Base-by-base conservation (phyloP, 139 green algal genomes). In the Tetradesmus lagerheimii region DNA sequence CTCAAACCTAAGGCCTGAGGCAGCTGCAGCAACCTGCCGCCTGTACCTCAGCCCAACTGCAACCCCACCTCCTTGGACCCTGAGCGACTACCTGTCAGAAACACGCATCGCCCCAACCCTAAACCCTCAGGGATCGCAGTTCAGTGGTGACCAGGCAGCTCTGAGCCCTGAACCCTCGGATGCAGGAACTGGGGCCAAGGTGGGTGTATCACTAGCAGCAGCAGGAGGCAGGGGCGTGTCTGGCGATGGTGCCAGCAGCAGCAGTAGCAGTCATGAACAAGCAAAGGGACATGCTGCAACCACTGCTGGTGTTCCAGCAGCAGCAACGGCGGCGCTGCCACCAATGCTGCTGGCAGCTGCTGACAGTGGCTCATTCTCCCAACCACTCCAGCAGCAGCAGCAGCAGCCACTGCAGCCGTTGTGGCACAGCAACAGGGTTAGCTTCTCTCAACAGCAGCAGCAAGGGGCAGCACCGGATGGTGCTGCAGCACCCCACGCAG, bases 191-290 rank as follows among this genome's bases (percentile, higher is more conserved):
- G 83, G 35, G 5, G 53, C 35, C 31, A 29, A 47, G 15, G 47
- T n/a, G 57, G n/a, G n/a, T 74, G 80, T 20, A 9, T n/a, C 50
- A 62, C 45, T 14, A 16, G 83, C 62, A 66, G 23, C 38, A 23
- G 29, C 66, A 43, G n/a, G 34, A 43, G 1, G 27, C 64, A 80
- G 37, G 23, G 66, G 82, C 1, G 35, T 8, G 35, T 31, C 20
- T 62, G 53, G 11, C 3, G 82, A 79, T 77, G 82, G 82, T 18
- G 23, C 23, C 34, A n/a, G 29, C 83, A 80, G 64, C 64, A 66
- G 64, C 47, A 80, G 82, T 39, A 88, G 83, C 64, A 88, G 83
- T 64, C 64, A 88, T 39, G 83, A 84, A 25, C 41, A 84, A 23
- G 4, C 27, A 79, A 20, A 11, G 18, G 31, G 71, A n/a, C 12